Conservation (phyloP, 2,329 filamentous ascomycete genomes). For the Sordariomycetes sp. region DNA sequence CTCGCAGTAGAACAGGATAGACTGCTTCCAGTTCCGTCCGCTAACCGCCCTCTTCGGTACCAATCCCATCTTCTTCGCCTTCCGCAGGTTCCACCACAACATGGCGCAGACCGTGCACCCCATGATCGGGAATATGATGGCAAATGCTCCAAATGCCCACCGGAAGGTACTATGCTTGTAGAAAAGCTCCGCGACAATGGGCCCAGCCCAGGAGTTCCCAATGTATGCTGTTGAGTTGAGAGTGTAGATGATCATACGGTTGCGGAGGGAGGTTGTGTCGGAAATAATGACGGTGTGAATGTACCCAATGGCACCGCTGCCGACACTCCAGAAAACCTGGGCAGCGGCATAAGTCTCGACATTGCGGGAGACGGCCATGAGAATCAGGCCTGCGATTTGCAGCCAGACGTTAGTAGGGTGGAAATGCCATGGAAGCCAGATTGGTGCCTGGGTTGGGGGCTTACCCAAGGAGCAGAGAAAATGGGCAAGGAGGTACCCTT, state of each 20-base stretch:
- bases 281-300: conserved; percentile 27
- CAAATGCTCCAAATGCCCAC: conserved; percentile 46
- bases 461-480: conserved; percentile 17
- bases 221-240: conserved; percentile 28
- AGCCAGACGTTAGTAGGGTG: conserved; percentile 23
- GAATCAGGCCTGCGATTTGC: conserved; percentile 30
- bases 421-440: not conserved
- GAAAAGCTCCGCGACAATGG: conserved; percentile 23
- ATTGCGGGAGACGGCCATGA: conserved; percentile 48
- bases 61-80: conserved; percentile 32
- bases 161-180: conserved; percentile 23
- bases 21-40: conserved; percentile 26
- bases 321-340: conserved; percentile 51
- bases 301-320: conserved; percentile 26
- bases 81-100: conserved; percentile 23
- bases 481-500: conserved; percentile 17
- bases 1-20: conserved; percentile 34
- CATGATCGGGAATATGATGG: conserved; percentile 45
- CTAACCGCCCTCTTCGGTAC: conserved; percentile 21
- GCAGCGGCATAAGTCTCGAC: conserved; percentile 46
- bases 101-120: conserved; percentile 19
- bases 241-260: conserved; percentile 26
- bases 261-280: conserved; percentile 26
- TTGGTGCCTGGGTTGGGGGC: conserved; percentile 9
- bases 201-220: conserved; percentile 28